Evolutionary conservation across 1,284 basidiomycete species (phyloP).

Genomic region (Stereum hirsutum): DNA sequence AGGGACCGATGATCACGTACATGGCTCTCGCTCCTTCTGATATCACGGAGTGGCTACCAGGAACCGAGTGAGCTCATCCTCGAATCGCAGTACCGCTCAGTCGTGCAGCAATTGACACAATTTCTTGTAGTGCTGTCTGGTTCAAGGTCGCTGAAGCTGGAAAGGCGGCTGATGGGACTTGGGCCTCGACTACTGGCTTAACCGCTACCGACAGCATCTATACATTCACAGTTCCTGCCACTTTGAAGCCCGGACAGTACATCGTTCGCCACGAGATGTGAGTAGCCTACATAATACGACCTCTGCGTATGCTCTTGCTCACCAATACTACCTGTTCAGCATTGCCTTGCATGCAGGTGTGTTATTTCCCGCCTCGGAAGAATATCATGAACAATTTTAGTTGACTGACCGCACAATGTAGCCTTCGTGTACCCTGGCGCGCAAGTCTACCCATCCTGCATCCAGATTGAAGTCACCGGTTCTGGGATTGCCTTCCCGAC

Average conservation of each 20-base stretch:
- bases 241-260: slow-evolving; percentile 35
- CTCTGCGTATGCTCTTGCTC: too few relatives aligned
- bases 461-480: slow-evolving; percentile 41
- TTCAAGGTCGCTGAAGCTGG: slow-evolving; percentile 38
- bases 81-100: neutral
- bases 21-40: slow-evolving; percentile 35
- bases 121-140: slow-evolving; percentile 29
- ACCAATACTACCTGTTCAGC: slow-evolving; percentile 14
- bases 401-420: slow-evolving; percentile 5
- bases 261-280: slow-evolving; percentile 41
- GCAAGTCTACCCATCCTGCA: slow-evolving; percentile 37
- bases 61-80: slow-evolving; percentile 23
- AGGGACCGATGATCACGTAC: slow-evolving; percentile 39
- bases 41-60: slow-evolving; percentile 35
- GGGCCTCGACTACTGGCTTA: slow-evolving; percentile 34
- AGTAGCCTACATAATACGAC: neutral
- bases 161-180: slow-evolving; percentile 32
- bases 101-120: neutral
- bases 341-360: slow-evolving; percentile 32
- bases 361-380: slow-evolving; percentile 11
- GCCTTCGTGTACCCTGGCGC: slow-evolving; percentile 27
- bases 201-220: slow-evolving; percentile 30
- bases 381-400: neutral
- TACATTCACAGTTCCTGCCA: slow-evolving; percentile 35
- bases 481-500: slow-evolving; percentile 36